Evolutionary conservation across 2,329 filamentous ascomycete species (phyloP), one percentile per base, ranked within the genome.

Genomic region (Sordariomycetes sp.): DNA sequence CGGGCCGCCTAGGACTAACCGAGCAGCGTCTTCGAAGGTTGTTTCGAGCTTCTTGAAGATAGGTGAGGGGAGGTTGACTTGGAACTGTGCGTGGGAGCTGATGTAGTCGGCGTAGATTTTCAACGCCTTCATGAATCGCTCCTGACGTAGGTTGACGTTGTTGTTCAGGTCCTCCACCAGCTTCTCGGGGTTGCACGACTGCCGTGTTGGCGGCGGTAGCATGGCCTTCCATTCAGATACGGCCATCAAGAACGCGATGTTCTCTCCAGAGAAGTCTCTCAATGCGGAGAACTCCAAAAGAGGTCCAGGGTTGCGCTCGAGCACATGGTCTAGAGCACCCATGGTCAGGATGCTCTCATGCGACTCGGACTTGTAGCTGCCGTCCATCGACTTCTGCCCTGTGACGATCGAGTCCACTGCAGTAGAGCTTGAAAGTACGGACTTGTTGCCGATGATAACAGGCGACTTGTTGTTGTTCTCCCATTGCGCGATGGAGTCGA

Each of bases 261-360:
- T 82, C 52, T 82, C 77, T 6, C 75, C 76, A 0, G 75, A 79
- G 48, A 82, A 80, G 43, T 82, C 77, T 29, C 68, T 64, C 3
- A 70, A 59, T 1, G 75, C 76, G 0, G 77, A 75, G 48, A 79
- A 82, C 37, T 72, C 56, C 35, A 76, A 70, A 1, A 82, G 59
- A 0, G 70, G 69, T 6, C 66, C 59, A 0, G 72, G 68, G 46
- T 78, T 75, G 41, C 64, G 60, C 29, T 65, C 57, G 1, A 82
- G 58, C 10, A 72, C 69, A 39, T 69, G 63, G 39, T 82, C 75
- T 6, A 82, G 63, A 0, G 75, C 72, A 20, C 65, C 61, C 69
- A 79, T 76, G 39, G 70, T 72, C 37, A 72, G 59, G 44, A 75
- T 62, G 32, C 62, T 70, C 42, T 64, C 64, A 25, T 33, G 17